Conservation (phyloP, 768 basidiomycete genomes). For the Leccinum truebloodii region DNA sequence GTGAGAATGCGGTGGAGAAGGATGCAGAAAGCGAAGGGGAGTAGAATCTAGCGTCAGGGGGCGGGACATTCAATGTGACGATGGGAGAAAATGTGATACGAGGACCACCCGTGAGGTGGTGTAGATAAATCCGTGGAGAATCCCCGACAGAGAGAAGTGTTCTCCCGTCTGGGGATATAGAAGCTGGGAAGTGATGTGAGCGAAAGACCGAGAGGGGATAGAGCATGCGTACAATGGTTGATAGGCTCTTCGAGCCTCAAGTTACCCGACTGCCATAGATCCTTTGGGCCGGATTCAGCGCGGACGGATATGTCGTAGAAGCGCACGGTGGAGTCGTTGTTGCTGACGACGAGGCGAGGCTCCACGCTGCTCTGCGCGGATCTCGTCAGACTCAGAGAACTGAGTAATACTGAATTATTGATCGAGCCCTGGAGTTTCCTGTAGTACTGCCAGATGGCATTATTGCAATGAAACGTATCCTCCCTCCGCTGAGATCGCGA, state of each 20-base stretch:
- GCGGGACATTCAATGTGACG: slow-evolving; percentile 64
- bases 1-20: slow-evolving; percentile 78
- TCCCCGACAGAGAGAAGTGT: slow-evolving; percentile 91
- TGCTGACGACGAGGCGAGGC: slow-evolving; percentile 79
- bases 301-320: slow-evolving; percentile 75
- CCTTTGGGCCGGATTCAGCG: slow-evolving; percentile 41
- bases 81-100: slow-evolving; percentile 65
- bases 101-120: slow-evolving; percentile 69
- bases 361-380: slow-evolving; percentile 67
- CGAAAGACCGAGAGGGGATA: slow-evolving; percentile 1
- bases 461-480: slow-evolving; percentile 12
- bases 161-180: slow-evolving; percentile 85
- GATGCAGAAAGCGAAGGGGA: slow-evolving; percentile 59
- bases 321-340: slow-evolving; percentile 82
- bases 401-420: slow-evolving; percentile 77
- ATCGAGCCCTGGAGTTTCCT: slow-evolving; percentile 63
- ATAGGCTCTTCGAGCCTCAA: slow-evolving; percentile 67
- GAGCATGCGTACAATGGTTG: slow-evolving; percentile 68
- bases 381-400: slow-evolving; percentile 59
- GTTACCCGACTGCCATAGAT: slow-evolving; percentile 51
- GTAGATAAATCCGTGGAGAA: slow-evolving; percentile 81
- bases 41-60: slow-evolving; percentile 47
- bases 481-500: slow-evolving; percentile 25
- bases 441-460: slow-evolving; percentile 54
- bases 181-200: slow-evolving; percentile 50